Base-by-base conservation (phyloP, 2,329 filamentous ascomycete species). In the Dendrostoma leiphaemia region DNA sequence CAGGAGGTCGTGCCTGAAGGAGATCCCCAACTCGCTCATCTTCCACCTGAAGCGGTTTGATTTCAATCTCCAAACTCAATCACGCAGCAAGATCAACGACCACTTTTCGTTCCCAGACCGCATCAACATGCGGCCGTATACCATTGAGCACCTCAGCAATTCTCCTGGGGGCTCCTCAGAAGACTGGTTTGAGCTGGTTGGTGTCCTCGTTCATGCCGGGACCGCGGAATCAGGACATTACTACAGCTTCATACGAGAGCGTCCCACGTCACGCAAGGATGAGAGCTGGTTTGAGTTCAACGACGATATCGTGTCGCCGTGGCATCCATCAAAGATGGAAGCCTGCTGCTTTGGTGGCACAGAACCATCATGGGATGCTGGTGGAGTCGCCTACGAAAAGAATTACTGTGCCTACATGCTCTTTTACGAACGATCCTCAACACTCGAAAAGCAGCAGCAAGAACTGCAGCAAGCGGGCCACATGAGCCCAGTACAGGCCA, bases 161-260 rank as follows among this genome's bases (percentile, higher is more conserved):
- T 77, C 83, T 3, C 72, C 77, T 1, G 69, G 76, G 3, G 74
- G 79, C 3, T 70, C 73, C 4, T 71, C 82, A 41, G 81, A 86
- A 35, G 94, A 99, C 69, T 69, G 89, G 1, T 99, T 97, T 64
- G 91, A 97, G 69, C 80, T 99, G 3, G 92, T 96, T n/a, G 94
- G 94, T 3, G 84, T 99, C 43, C 83, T 99, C 17, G 91, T 99
- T 2, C 94, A 99, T 67, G 88, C 89, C 13, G 94, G 94, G 15
- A 96, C 89, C 3, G 91, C 93, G 12, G 91, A 97, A 66, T 93
- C 91, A 26, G 94, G 94, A 0, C 94, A 99, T 69, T 99, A 99
- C 72, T 97, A 97, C 71, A 97, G 93, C 0, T 97, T 91, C 67
- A 91, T 95, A 59, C 88, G 91, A 50, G 89, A 96, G 68, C 82